phyloP scores from a whole-genome alignment of 2,329 filamentous ascomycete genomes.

The Pseudocercospora fijiensis region DNA sequence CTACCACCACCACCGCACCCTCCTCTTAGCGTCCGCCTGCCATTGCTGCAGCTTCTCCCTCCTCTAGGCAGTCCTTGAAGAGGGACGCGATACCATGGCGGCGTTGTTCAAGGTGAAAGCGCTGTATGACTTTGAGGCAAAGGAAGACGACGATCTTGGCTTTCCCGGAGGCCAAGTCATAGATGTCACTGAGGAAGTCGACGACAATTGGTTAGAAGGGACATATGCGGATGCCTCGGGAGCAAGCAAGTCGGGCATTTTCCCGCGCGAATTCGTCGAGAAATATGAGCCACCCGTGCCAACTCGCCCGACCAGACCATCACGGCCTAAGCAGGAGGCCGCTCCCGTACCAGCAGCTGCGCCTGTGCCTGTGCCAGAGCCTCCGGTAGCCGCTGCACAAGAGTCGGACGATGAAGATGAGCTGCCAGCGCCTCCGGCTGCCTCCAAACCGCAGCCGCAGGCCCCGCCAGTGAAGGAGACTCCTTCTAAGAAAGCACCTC shows the following conservation, averaged over 20 bases:
- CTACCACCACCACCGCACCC: slow-evolving; percentile 2
- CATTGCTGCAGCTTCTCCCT: slow-evolving; percentile 12
- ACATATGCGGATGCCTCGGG: slow-evolving; percentile 79
- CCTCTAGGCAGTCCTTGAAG: slow-evolving; percentile 6
- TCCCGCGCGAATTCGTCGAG: slow-evolving; percentile 96
- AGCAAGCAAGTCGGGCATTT: slow-evolving; percentile 76
- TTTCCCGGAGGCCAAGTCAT: slow-evolving; percentile 86
- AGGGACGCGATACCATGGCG: slow-evolving; percentile 31
- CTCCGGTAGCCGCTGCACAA: slow-evolving; percentile 33
- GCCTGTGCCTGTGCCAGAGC: slow-evolving; percentile 29
- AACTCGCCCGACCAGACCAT: slow-evolving; percentile 73
- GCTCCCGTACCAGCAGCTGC: slow-evolving; percentile 28
- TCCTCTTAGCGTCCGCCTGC: not conserved
- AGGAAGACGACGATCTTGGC: slow-evolving; percentile 90
- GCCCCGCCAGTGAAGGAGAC: slow-evolving; percentile 40
- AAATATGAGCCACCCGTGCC: slow-evolving; percentile 89
- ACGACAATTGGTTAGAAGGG: slow-evolving; percentile 89
- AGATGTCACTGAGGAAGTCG: slow-evolving; percentile 88
- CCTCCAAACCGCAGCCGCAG: slow-evolving; percentile 41
- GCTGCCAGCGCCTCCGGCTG: slow-evolving; percentile 35
- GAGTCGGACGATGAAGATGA: slow-evolving; percentile 28
- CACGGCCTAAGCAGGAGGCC: slow-evolving; percentile 65
- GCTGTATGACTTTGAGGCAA: slow-evolving; percentile 88
- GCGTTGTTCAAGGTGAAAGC: slow-evolving; percentile 86
- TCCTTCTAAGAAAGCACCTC: slow-evolving; percentile 59